Base-by-base conservation (phyloP, 306 rosid genomes). In the Datisca glomerata region DNA sequence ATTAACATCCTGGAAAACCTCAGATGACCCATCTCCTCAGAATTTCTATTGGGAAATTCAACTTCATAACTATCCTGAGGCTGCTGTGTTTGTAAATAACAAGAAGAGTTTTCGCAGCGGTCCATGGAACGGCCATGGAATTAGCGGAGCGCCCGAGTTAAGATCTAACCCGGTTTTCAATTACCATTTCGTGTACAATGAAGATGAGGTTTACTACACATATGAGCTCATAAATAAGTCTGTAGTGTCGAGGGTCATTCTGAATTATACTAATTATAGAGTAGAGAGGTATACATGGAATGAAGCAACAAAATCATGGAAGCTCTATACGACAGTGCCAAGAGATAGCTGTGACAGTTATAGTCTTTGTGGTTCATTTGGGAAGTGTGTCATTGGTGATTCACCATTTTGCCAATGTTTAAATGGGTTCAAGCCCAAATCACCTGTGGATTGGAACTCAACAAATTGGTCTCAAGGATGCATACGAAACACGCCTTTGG, bases 361-460 rank as follows among this genome's bases (percentile, higher is more conserved):
- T 59, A 65, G 54, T 1, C 37, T 31, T 8, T 74, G 81, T 38
- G 81, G 81, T 22, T 47, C 59, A 29, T 74, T 61, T 31, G 74
- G 68, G 2, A 35, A 16, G 45, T 69, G 76, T 18, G 19, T 40
- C 21, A 41, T 43, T 1, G 47, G 25, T 19, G 43, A 24, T 19
- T 17, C 46, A 55, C 17, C 67, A 67, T 15, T 10, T 4, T 41
- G 46, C 14, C 9, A 4, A 11, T 41, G 46, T 20, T 20, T 41
- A 8, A 8, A 12, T 7, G 46, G 46, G 13, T 41, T 41, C 24
- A 16, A 19, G n/a, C 25, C 46, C 5, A 19, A 8, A 41, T 18
- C 22, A 5, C 46, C 24, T 18, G n/a, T 4, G 8, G 46, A 41
- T 20, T 41, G 46, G 46, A 10, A 10, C 2, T 10, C 8, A 2